Evolutionary conservation across 106 monocot species (phyloP).

Genomic region (Dioscorea alata): DNA sequence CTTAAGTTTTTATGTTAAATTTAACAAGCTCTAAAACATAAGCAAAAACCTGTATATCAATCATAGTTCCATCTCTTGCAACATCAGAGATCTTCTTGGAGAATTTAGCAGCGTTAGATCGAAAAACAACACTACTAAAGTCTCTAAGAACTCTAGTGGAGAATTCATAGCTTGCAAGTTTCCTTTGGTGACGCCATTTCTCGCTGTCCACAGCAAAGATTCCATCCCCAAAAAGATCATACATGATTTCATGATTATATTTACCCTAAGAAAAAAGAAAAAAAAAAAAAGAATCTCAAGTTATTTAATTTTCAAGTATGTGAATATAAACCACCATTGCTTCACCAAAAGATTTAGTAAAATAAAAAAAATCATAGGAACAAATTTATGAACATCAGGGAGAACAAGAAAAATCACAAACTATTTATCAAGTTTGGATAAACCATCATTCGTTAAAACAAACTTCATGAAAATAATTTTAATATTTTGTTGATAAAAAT

Average conservation of each 20-base stretch:
- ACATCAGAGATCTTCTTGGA: neutral
- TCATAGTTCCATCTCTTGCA: neutral
- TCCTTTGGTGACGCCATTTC: slow-evolving; percentile 42
- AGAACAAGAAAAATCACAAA: too few relatives aligned
- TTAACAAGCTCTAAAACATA: neutral
- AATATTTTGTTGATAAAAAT: too few relatives aligned
- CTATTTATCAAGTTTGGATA: too few relatives aligned
- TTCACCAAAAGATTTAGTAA: too few relatives aligned
- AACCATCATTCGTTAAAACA: too few relatives aligned
- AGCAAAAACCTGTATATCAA: slow-evolving; percentile 8
- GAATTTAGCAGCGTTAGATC: slow-evolving; percentile 19
- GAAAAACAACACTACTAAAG: slow-evolving; percentile 28
- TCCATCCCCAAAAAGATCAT: slow-evolving; percentile 36
- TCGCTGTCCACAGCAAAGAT: slow-evolving; percentile 41
- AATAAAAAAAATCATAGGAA: too few relatives aligned
- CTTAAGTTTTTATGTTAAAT: too few relatives aligned
- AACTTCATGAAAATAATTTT: too few relatives aligned
- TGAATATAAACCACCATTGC: too few relatives aligned
- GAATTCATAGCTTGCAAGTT: slow-evolving; percentile 34
- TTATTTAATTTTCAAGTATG: too few relatives aligned
- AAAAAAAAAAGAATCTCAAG: neutral
- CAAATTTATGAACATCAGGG: too few relatives aligned
- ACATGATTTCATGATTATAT: slow-evolving; percentile 3
- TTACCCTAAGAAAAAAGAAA: slow-evolving; percentile 13
- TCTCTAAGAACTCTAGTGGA: slow-evolving; percentile 28